Conservation (phyloP, 2,329 filamentous ascomycete genomes). For the Penicillium decumbens region DNA sequence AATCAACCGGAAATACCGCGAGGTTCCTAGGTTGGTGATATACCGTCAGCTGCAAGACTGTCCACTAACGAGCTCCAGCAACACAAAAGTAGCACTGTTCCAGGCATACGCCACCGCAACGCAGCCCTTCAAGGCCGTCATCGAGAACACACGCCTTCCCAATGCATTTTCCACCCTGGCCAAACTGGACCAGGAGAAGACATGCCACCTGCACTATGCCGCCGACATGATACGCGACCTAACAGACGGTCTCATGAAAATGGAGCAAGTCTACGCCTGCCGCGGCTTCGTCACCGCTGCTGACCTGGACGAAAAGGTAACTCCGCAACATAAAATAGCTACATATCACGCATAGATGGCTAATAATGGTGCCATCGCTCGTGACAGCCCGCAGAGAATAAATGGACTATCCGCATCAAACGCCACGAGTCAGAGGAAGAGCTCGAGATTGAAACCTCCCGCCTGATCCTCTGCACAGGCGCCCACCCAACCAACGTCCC, state of each 20-base stretch:
- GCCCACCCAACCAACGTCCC: conserved; percentile 47
- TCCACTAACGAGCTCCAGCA: conserved; percentile 35
- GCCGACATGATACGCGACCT: conserved; percentile 52
- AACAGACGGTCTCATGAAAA: conserved; percentile 39
- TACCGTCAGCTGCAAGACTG: not conserved
- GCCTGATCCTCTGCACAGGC: conserved; percentile 57
- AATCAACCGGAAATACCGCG: conserved; percentile 53
- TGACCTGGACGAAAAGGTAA: conserved; percentile 29
- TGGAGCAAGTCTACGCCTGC: conserved; percentile 34
- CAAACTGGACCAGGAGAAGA: conserved; percentile 52
- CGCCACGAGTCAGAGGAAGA: conserved; percentile 26
- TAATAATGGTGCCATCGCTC: conserved; percentile 9
- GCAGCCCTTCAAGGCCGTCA: conserved; percentile 50
- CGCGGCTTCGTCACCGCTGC: conserved; percentile 35
- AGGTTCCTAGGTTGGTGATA: conserved; percentile 50
- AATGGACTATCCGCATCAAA: conserved; percentile 34
- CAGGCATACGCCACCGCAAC: conserved; percentile 54
- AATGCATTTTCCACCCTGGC: conserved; percentile 55
- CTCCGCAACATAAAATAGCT: conserved; percentile 2
- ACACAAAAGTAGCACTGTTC: conserved; percentile 60
- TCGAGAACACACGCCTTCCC: conserved; percentile 45
- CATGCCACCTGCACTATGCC: conserved; percentile 55
- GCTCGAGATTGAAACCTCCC: conserved; percentile 37
- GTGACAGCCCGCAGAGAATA: conserved; percentile 22
- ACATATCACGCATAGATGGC: not conserved